These are phyloP conservation scores for Rubus idaeus DNA, from an alignment of 306 rosid species.

Conservation along the genomic window DNA sequence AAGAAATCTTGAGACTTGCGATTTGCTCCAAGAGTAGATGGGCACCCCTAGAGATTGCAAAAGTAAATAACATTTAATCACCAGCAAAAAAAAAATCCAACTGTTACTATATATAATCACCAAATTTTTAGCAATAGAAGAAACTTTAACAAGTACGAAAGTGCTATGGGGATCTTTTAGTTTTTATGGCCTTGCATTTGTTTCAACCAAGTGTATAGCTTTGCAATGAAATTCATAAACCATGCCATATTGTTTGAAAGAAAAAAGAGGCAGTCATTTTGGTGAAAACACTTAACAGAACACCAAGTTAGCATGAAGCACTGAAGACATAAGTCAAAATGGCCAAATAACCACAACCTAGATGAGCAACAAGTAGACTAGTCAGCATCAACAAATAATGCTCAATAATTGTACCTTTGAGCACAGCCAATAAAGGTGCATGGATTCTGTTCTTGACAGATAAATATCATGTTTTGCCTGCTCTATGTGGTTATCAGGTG, in stretches of 20 bases:
- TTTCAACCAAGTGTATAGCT: background rate
- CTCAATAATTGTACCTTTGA: background rate
- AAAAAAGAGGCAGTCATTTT: background rate
- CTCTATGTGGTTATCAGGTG: background rate
- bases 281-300: background rate
- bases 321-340: background rate
- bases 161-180: background rate
- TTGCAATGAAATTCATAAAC: no score
- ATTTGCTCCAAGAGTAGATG: constrained; percentile 94
- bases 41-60: constrained; percentile 74
- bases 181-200: background rate
- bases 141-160: background rate
- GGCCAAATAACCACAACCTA: constrained; percentile 1
- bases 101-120: background rate
- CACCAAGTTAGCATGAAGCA: background rate
- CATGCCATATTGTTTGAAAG: background rate
- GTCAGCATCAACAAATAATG: background rate
- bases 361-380: background rate
- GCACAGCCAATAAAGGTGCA: background rate
- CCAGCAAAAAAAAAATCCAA: constrained; percentile 15
- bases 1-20: constrained; percentile 94
- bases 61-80: constrained; percentile 23
- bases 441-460: background rate
- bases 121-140: background rate
- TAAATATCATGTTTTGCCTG: background rate